Percentiles rank a stretch among this genome's conserved stretches.
phyloP scores from a whole-genome alignment of 768 basidiomycete species.

The Russula brevipes region DNA sequence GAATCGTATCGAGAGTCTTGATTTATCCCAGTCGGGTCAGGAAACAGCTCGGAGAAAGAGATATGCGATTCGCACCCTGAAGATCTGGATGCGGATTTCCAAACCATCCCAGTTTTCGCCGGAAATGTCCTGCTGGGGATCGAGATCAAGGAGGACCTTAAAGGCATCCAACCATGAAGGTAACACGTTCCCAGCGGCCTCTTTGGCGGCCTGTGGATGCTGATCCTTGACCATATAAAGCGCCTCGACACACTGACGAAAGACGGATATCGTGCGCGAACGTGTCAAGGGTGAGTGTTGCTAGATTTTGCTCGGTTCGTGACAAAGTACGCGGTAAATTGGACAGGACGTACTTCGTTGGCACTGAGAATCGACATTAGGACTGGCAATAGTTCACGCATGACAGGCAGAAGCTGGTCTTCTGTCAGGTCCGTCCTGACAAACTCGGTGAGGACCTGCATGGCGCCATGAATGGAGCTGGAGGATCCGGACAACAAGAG shows the following conservation, averaged over 20 bases:
- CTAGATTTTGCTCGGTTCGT: slow-evolving; percentile 30
- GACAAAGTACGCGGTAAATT: slow-evolving; percentile 5
- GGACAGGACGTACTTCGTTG: slow-evolving; percentile 47
- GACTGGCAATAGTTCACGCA: slow-evolving; percentile 84
- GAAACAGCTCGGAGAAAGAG: not conserved
- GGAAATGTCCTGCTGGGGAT: slow-evolving; percentile 59
- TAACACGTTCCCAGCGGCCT: slow-evolving; percentile 72
- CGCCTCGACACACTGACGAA: slow-evolving; percentile 83
- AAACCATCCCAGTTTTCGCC: slow-evolving; percentile 75
- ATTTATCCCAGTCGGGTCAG: not conserved
- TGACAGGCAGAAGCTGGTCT: slow-evolving; percentile 88
- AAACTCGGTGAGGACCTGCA: slow-evolving; percentile 95
- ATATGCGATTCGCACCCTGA: slow-evolving; percentile 52
- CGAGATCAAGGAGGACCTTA: slow-evolving; percentile 61
- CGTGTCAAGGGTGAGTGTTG: slow-evolving; percentile 76
- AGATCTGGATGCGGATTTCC: slow-evolving; percentile 74
- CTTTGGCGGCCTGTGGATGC: slow-evolving; percentile 79
- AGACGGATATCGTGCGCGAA: slow-evolving; percentile 79
- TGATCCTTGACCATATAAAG: slow-evolving; percentile 95
- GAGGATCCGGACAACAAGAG: slow-evolving; percentile 71
- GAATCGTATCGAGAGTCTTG: slow-evolving; percentile 75
- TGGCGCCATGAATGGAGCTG: slow-evolving; percentile 85
- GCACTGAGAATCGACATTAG: slow-evolving; percentile 76
- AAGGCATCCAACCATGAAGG: slow-evolving; percentile 93
- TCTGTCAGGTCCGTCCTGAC: slow-evolving; percentile 89